Base-by-base conservation (phyloP, 441 rosid genomes). In the Dalechampia spathulata region DNA sequence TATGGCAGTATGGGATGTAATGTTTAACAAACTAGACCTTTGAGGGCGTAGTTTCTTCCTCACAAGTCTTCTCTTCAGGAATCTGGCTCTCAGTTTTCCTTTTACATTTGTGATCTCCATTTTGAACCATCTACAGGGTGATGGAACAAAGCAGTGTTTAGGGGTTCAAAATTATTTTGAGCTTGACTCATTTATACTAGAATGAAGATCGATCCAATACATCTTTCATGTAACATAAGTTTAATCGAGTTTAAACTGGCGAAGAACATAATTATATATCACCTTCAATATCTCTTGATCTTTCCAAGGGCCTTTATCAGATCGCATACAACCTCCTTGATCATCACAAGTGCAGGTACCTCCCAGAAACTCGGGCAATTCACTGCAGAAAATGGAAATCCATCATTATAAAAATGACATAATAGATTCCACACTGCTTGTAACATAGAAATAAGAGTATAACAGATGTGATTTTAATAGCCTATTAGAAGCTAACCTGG, bases 301-400 rank as follows among this genome's bases (percentile, higher is more conserved):
- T 53, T 87, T 85, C 99, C 97, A 92, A 21, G 97, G 95, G 59
- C 97, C 99, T 75, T 89, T 92, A 73, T 92, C 96, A 45, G 97
- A 87, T 34, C 77, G 81, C 95, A 89, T 78, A 55, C 99, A 92
- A 38, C 97, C 96, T 61, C 99, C 95, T 37, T 75, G 70, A 61
- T 79, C 90, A 66, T 81, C 82, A 73, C 97, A 92, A 58, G 85
- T 85, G 72, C 99, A 92, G 71, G 87, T 58, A 10, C 99, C 99
- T 62, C 99, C 97, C 52, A 92, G 74, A 70, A 92, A 92, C n/a
- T 85, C 92, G 10, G 97, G 97, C 77, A 92, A 62, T 77, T 92
- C 92, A 71, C 97, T 92, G 67, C 38, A 22, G 41, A 44, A 55
- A 37, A 58, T 54, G 41, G 53, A 26, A 19, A 44, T 10, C 21